Evolutionary conservation across 75 land plant genomes (phyloP).

Genomic region (Selaginella tamariscina): DNA sequence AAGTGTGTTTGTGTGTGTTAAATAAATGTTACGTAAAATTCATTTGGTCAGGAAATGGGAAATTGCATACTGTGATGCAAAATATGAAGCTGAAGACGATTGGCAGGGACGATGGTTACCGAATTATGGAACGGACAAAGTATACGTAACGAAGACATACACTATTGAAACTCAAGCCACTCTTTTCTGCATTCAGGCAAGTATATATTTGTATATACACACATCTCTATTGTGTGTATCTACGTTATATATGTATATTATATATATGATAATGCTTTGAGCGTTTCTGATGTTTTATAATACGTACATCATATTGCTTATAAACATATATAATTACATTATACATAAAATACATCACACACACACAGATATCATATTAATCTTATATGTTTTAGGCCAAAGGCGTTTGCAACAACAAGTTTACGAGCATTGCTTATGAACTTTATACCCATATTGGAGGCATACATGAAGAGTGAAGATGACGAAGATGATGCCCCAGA

Average conservation of each 20-base stretch:
- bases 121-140: background rate
- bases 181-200: constrained; percentile 88
- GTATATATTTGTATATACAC: too few relatives aligned
- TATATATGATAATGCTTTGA: too few relatives aligned
- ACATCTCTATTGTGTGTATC: too few relatives aligned
- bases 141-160: constrained; percentile 39
- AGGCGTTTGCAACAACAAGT: constrained; percentile 44
- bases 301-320: too few relatives aligned
- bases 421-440: constrained; percentile 62
- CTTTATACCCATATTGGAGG: constrained; percentile 83
- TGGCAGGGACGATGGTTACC: constrained; percentile 17
- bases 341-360: too few relatives aligned
- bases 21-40: background rate
- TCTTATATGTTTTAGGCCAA: too few relatives aligned
- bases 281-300: too few relatives aligned
- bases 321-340: too few relatives aligned
- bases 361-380: too few relatives aligned
- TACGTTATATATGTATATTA: too few relatives aligned
- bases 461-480: constrained; percentile 18
- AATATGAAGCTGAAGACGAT: background rate
- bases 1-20: background rate
- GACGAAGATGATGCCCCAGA: constrained; percentile 42
- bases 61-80: constrained; percentile 25
- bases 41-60: background rate
- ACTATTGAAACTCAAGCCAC: constrained; percentile 60